Base-by-base conservation (phyloP, 2,329 filamentous ascomycete genomes). In the Incumbomyces delicatus region DNA sequence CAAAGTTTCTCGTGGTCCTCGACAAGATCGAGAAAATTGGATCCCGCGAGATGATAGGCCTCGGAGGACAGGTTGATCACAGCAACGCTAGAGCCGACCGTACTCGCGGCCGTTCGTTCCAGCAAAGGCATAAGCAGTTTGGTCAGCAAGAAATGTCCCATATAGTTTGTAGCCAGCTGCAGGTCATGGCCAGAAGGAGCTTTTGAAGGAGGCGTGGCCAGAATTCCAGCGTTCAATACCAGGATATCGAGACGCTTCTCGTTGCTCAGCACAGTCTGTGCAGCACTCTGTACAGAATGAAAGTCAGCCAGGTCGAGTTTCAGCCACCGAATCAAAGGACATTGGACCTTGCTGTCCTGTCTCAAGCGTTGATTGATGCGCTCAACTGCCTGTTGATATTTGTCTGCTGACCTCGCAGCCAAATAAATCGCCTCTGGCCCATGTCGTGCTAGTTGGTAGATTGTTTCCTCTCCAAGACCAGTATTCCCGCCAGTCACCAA, bases 341-440 rank as follows among this genome's bases (percentile, higher is more conserved):
- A 60, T 36, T 50, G 60, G 41, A 58, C 49, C 11, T 10, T 3
- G 12, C 17, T 27, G 8, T 35, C 13, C 18, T 50, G 27, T n/a
- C 32, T 29, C 20, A 63, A 55, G 17, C 58, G 53, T 1, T 60
- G 44, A 50, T 68, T 57, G 49, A 70, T 64, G 2, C 64, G 61
- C 13, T 69, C 60, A 35, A 77, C 70, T 7, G 68, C 64, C 6
- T 67, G 63, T 16, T 64, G 68, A 10, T 68, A 68, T 38, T 68
- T 63, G 35, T 58, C 53, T 41, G 61, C 61, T 16, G 64, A 71
- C 38, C 75, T 71, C 2, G 73, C 74, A 12, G 68, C 73, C 48
- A 80, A 68, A 61, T 74, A 78, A 50, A 80, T 72, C 47, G 75
- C 69, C 1, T 63, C 61, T 1, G 76, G 74, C 6, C 64, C 58